phyloP scores from a whole-genome alignment of 768 basidiomycete species.

The Boletus sp. region DNA sequence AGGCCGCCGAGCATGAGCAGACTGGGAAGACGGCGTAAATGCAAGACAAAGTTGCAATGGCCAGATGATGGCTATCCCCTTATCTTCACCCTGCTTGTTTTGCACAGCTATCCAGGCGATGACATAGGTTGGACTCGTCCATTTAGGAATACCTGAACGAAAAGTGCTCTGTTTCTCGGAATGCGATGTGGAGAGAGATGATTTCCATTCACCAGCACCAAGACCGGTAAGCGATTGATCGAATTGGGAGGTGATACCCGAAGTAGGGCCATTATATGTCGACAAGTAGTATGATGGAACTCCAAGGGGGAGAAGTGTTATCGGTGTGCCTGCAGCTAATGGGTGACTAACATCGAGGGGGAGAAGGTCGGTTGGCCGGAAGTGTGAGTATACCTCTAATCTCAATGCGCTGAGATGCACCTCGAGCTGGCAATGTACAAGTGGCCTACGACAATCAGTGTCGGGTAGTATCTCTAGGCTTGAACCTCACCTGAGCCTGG shows the following conservation, averaged over 20 bases:
- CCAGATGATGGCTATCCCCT: slow-evolving; percentile 72
- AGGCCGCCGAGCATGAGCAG: slow-evolving; percentile 37
- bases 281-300: slow-evolving; percentile 71
- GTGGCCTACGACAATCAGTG: slow-evolving; percentile 41
- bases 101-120: slow-evolving; percentile 75
- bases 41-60: slow-evolving; percentile 57
- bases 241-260: slow-evolving; percentile 60
- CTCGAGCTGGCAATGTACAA: slow-evolving; percentile 60
- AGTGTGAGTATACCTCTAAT: slow-evolving; percentile 63
- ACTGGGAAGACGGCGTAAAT: slow-evolving; percentile 37
- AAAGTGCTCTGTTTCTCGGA: slow-evolving; percentile 22
- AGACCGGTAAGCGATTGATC: slow-evolving; percentile 58
- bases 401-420: slow-evolving; percentile 44
- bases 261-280: slow-evolving; percentile 65
- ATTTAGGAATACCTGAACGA: slow-evolving; percentile 17
- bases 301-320: slow-evolving; percentile 65
- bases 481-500: slow-evolving; percentile 42
- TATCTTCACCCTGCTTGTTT: slow-evolving; percentile 78
- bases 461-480: neutral
- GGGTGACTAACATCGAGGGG: slow-evolving; percentile 43
- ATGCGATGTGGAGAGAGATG: neutral
- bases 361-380: slow-evolving; percentile 55
- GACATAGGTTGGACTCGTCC: slow-evolving; percentile 40
- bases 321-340: slow-evolving; percentile 58
- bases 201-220: slow-evolving; percentile 54